Percentiles rank a stretch among this genome's conserved stretches.
Conservation (phyloP, 2,329 filamentous ascomycete genomes). For the Botrytis deweyae region DNA sequence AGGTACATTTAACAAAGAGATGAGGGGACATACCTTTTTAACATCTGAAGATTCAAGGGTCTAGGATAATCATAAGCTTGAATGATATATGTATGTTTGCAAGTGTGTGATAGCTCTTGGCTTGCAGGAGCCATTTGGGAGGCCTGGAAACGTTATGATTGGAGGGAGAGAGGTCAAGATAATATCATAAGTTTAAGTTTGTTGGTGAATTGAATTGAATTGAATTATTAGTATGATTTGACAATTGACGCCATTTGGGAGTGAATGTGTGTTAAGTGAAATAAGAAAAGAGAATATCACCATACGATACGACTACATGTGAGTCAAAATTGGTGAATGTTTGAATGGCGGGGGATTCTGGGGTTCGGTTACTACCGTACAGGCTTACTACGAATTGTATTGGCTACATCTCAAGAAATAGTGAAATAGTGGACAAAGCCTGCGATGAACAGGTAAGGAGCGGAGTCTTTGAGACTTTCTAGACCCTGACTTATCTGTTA, state of each 20-base stretch:
- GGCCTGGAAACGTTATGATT: not conserved
- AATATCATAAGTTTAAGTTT: not conserved
- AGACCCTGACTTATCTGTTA: not conserved
- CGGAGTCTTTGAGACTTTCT: not conserved
- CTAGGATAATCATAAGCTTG: not conserved
- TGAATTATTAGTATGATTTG: not conserved
- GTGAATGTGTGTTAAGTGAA: not conserved
- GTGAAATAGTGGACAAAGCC: not conserved
- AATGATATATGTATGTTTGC: not conserved
- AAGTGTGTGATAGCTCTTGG: slow-evolving; percentile 1
- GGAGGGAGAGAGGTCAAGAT: not conserved
- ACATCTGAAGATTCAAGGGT: not conserved
- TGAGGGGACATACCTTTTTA: not conserved
- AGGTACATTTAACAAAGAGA: slow-evolving; percentile 10
- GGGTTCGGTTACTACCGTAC: not conserved
- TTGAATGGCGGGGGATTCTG: slow-evolving; percentile 13
- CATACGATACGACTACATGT: no score
- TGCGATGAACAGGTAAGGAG: not conserved
- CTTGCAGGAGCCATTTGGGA: not conserved
- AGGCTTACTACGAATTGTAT: not conserved
- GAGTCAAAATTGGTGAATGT: not conserved
- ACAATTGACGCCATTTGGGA: not conserved
- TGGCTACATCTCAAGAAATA: not conserved
- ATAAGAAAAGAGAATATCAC: no score
- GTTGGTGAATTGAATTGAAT: not conserved